phyloP scores from a whole-genome alignment of 176 grass and related monocot species.

The Elymus sibiricus region DNA sequence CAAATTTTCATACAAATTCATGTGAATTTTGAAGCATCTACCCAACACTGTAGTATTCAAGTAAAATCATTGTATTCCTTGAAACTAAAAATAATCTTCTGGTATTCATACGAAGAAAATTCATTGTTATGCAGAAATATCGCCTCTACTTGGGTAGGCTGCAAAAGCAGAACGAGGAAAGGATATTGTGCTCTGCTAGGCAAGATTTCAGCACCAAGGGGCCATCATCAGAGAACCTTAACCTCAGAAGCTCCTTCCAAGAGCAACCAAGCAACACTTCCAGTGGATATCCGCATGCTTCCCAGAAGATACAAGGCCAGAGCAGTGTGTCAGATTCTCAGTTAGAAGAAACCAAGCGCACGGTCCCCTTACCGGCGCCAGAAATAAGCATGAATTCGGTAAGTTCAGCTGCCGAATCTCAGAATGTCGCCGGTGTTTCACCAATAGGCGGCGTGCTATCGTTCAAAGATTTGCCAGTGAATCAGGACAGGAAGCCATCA shows the following conservation, averaged over 20 bases:
- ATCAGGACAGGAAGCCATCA: conserved; percentile 51
- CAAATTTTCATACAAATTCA: background rate
- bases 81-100: background rate
- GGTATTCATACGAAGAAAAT: conserved; percentile 18
- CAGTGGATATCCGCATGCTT: conserved; percentile 30
- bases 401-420: conserved; percentile 30
- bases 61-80: conserved; percentile 22
- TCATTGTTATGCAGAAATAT: conserved; percentile 82
- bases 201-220: conserved; percentile 61
- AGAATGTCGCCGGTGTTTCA: conserved; percentile 37
- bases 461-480: conserved; percentile 49
- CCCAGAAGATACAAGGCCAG: conserved; percentile 49
- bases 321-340: conserved; percentile 35
- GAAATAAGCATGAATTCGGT: conserved; percentile 38
- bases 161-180: conserved; percentile 93
- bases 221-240: conserved; percentile 41
- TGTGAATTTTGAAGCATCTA: background rate
- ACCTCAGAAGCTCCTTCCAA: conserved; percentile 46
- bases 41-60: conserved; percentile 18
- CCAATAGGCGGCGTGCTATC: conserved; percentile 57
- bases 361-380: conserved; percentile 15
- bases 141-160: conserved; percentile 95
- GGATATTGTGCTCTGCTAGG: conserved; percentile 35
- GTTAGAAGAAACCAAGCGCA: conserved; percentile 41
- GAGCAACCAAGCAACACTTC: conserved; percentile 37